phyloP scores from a whole-genome alignment of 306 rosid species.

The Lablab purpureus region DNA sequence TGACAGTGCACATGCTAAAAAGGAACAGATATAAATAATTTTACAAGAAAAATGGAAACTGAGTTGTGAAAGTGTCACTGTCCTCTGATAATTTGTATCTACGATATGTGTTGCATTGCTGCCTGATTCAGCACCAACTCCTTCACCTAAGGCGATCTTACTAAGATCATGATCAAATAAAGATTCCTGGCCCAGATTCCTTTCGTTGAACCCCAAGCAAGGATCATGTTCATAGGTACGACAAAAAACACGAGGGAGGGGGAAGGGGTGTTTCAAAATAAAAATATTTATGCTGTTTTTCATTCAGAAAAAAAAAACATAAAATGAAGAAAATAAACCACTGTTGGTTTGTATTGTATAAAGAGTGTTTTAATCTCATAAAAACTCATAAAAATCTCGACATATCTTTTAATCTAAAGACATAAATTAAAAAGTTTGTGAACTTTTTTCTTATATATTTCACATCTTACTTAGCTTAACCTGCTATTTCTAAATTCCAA shows the following conservation, averaged over 20 bases:
- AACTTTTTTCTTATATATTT: too few relatives aligned
- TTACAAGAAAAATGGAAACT: not conserved
- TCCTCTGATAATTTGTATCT: not conserved
- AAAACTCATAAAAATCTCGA: too few relatives aligned
- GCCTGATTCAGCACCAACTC: not conserved
- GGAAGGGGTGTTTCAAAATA: too few relatives aligned
- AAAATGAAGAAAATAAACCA: too few relatives aligned
- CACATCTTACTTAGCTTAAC: too few relatives aligned
- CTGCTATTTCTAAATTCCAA: too few relatives aligned
- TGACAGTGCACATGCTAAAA: not conserved
- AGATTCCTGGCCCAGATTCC: not conserved
- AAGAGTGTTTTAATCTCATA: too few relatives aligned
- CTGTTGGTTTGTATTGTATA: too few relatives aligned
- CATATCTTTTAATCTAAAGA: too few relatives aligned
- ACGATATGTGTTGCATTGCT: not conserved
- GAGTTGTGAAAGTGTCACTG: not conserved
- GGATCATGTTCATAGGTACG: not conserved
- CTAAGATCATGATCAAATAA: not conserved
- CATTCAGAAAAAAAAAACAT: too few relatives aligned
- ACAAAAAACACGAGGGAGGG: not conserved
- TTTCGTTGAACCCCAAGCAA: not conserved
- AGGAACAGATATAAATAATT: not conserved
- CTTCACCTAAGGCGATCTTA: constrained; percentile 2
- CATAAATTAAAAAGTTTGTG: too few relatives aligned
- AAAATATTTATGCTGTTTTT: too few relatives aligned